phyloP scores from a whole-genome alignment of 306 rosid genomes.

The Fragaria ananassa region DNA sequence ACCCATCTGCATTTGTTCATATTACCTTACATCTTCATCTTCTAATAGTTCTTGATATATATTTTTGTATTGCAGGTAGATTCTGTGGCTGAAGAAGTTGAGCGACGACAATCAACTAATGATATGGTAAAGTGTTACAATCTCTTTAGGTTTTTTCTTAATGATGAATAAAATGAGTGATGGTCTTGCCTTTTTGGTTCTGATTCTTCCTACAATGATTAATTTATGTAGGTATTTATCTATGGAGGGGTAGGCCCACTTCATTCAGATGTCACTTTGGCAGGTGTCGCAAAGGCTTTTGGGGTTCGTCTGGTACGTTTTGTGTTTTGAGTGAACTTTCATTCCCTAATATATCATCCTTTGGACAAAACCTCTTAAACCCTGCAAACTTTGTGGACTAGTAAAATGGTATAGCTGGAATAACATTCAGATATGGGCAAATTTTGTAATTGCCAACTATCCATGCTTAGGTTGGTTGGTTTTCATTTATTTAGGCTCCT shows the following conservation, averaged over 20 bases:
- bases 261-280: constrained; percentile 83
- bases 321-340: constrained; percentile 20
- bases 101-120: constrained; percentile 49
- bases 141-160: constrained; percentile 16
- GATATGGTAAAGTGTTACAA: constrained; percentile 61
- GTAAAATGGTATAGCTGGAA: constrained; percentile 4
- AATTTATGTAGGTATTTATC: constrained; percentile 62
- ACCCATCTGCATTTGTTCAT: background rate
- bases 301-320: constrained; percentile 85
- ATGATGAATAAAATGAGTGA: background rate
- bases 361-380: constrained; percentile 4
- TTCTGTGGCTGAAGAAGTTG: constrained; percentile 93
- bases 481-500: constrained; percentile 66
- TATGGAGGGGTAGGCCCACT: constrained; percentile 96
- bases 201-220: constrained; percentile 19
- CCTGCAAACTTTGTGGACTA: constrained; percentile 13
- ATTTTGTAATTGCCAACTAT: constrained; percentile 14
- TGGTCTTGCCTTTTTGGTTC: background rate
- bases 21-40: constrained; percentile 18
- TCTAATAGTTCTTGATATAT: constrained; percentile 7
- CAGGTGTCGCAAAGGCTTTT: constrained; percentile 91
- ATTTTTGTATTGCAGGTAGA: constrained; percentile 54
- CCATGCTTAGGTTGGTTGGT: constrained; percentile 13
- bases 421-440: background rate
- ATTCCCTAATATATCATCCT: constrained; percentile 8